Evolutionary conservation across 2,329 filamentous ascomycete species (phyloP).

Genomic region (Verticillium nonalfalfae): DNA sequence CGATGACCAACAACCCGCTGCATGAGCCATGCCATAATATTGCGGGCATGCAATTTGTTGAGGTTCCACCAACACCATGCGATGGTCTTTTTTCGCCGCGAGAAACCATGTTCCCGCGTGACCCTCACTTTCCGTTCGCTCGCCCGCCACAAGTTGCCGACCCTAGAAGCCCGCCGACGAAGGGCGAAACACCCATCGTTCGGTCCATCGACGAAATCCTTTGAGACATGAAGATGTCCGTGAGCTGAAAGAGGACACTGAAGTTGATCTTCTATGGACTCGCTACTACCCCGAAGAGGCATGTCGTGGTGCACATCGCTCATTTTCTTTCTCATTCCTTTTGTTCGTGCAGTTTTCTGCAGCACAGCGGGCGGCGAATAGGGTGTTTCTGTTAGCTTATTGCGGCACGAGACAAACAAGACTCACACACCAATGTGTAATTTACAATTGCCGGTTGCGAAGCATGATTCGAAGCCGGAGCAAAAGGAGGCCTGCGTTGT

Average conservation of each 20-base stretch:
- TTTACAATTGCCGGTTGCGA: not conserved
- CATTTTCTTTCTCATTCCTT: conserved; percentile 2
- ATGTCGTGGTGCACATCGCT: not conserved
- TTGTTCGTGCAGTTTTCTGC: not conserved
- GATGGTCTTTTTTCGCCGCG: conserved; percentile 49
- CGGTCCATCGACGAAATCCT: conserved; percentile 74
- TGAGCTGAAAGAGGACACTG: not conserved
- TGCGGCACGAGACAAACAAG: not conserved
- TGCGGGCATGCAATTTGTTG: conserved; percentile 44
- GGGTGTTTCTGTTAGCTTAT: not conserved
- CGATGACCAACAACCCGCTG: conserved; percentile 65
- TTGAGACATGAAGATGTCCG: conserved; percentile 30
- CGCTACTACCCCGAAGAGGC: not conserved
- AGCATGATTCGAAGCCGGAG: not conserved
- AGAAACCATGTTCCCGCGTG: conserved; percentile 44
- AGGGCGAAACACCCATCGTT: conserved; percentile 68
- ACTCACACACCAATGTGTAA: not conserved
- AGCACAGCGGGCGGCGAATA: conserved; percentile 1
- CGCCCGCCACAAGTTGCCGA: conserved; percentile 49
- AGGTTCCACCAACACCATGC: conserved; percentile 43
- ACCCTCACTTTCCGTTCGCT: conserved; percentile 45
- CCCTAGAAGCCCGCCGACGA: conserved; percentile 68
- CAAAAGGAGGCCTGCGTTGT: not conserved
- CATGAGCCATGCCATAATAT: conserved; percentile 38
- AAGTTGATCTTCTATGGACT: not conserved